Evolutionary conservation across 2,329 filamentous ascomycete genomes (phyloP), one percentile per base, ranked within the genome.

Genomic region (Paecilomyces formosus): DNA sequence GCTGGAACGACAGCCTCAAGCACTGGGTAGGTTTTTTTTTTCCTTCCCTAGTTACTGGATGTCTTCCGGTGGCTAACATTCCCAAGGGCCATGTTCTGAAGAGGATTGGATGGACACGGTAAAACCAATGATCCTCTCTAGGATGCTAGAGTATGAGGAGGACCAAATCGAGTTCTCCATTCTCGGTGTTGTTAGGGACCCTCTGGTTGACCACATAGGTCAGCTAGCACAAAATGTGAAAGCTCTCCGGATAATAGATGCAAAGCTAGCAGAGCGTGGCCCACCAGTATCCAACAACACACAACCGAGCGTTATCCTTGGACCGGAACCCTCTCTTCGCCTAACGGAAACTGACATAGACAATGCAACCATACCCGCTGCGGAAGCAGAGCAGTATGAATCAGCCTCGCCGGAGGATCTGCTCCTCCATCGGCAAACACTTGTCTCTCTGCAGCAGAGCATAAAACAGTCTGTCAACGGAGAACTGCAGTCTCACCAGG

Each of bases 81-180:
- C 15, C 57, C 58, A 63, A 73, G 77, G 74, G 22, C 64, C 71
- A 54, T 75, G 81, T 68, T 75, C 68, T 4, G 71, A 76, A 5
- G 71, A 75, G 4, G 80, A 87, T 65, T 96, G 92, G 92, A 79
- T 90, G 3, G 72, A 76, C 1, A 72, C 87, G 6, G 88, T 86
- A 0, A 81, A 80, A 55, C 82, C 84, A 0, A 82, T 86, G 8
- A 87, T 96, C 57, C 74, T 85, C 55, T 76, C 79, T 1, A 83
- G 88, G 52, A 93, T 95, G 82, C 73, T 80, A 8, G 81, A 84
- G 60, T 86, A 88, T 62, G 83, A 84, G 61, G 85, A 84, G 33
- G 84, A 81, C 11, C 81, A 85, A 56, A 81, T 90, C 30, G 82
- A 87, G n/a, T 95, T 91, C 74, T 92, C 85, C 62, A 83, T 96